Base-by-base conservation (phyloP, 2,329 filamentous ascomycete genomes). In the Cadophora sp. region DNA sequence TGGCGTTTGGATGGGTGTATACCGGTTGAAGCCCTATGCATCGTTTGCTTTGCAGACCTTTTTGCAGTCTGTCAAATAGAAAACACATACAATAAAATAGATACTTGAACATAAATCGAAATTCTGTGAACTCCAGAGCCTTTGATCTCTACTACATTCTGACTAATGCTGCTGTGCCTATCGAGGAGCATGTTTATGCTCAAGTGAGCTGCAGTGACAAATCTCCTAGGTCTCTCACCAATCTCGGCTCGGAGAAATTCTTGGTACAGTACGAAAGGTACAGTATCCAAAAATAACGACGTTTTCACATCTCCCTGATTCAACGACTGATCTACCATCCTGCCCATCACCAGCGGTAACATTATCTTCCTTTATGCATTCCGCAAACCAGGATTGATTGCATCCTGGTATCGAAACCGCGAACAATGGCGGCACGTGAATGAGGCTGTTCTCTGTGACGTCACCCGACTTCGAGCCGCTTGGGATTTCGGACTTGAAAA, bases 1-100 rank as follows among this genome's bases (percentile, higher is more conserved):
- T 26, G 56, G 64, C 64, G 56, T 60, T 61, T 14, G 22, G 26
- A 22, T 65, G 51, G 34, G 12, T 43, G n/a, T n/a, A n/a, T n/a
- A n/a, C n/a, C n/a, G n/a, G n/a, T n/a, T n/a, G n/a, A n/a, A n/a
- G n/a, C n/a, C n/a, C n/a, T n/a, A n/a, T n/a, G n/a, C n/a, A n/a
- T n/a, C n/a, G n/a, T n/a, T n/a, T n/a, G n/a, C n/a, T n/a, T n/a
- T n/a, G n/a, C n/a, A n/a, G 40, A 43, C 40, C 6, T 16, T 43
- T 43, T 37, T 37, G 4, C 14, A 19, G 40, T 19, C 40, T 43
- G 40, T 43, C 16, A 43, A 34, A 43, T 43, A 43, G 40, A 43
- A 43, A 19, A 43, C 34, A 43, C 34, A 43, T 16, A 16, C 6
- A 43, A 19, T 19, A 2, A 19, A 43, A 43, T 16, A 43, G 12